phyloP scores from a whole-genome alignment of 257 asterid genomes.

The Gardenia jasminoides region DNA sequence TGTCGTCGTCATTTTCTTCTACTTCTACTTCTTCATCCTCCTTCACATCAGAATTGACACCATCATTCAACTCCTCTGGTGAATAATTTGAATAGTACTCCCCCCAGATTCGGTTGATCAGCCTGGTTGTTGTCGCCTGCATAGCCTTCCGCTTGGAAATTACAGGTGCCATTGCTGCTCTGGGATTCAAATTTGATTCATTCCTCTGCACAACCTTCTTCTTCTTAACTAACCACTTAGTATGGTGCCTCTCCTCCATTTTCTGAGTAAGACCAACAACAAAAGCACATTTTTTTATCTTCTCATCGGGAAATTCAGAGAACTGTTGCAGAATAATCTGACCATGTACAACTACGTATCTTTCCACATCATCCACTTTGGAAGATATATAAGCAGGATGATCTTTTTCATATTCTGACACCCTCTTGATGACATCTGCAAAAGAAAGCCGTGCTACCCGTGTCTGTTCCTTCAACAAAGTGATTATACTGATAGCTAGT shows the following conservation, averaged over 20 bases:
- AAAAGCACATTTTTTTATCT: constrained; percentile 66
- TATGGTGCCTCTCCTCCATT: constrained; percentile 95
- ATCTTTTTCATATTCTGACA: constrained; percentile 53
- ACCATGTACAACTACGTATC: constrained; percentile 88
- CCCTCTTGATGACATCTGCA: constrained; percentile 65
- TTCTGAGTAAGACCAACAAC: constrained; percentile 65
- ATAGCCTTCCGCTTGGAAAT: constrained; percentile 81
- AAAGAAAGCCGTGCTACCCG: constrained; percentile 85
- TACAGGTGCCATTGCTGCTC: constrained; percentile 73
- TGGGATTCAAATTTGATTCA: constrained; percentile 67
- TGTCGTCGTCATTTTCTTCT: constrained; percentile 79
- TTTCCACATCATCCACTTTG: constrained; percentile 60
- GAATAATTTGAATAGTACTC: constrained; percentile 80
- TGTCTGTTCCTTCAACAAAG: constrained; percentile 74
- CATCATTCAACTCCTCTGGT: constrained; percentile 58
- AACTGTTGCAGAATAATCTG: constrained; percentile 94
- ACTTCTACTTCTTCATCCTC: constrained; percentile 64
- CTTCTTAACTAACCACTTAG: constrained; percentile 89
- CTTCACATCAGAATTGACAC: constrained; percentile 43
- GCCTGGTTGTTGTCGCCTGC: constrained; percentile 93
- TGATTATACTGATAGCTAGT: constrained; percentile 71
- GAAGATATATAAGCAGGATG: constrained; percentile 78
- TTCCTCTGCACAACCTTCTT: constrained; percentile 61
- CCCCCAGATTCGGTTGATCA: constrained; percentile 89
- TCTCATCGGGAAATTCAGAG: constrained; percentile 76